Evolutionary conservation across 768 basidiomycete genomes (phyloP).

Genomic region (Pleurotus djamor): DNA sequence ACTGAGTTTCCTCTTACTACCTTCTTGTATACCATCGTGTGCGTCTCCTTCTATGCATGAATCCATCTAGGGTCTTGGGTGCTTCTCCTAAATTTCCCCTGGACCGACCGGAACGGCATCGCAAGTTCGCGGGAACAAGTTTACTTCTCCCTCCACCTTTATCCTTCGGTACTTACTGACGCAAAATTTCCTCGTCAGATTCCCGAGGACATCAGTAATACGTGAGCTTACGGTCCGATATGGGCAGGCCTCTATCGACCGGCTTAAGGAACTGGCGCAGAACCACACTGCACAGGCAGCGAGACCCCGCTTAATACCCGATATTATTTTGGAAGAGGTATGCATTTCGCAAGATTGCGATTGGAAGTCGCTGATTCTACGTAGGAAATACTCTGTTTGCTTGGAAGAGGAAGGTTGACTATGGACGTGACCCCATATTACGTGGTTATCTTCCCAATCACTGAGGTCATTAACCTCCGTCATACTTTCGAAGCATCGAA

Average conservation of each 20-base stretch:
- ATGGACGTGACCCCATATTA: background rate
- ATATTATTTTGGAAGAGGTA: background rate
- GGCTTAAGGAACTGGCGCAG: background rate
- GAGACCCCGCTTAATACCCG: background rate
- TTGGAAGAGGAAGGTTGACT: no score
- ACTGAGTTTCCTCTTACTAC: background rate
- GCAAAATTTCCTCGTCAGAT: no score
- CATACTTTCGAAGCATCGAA: no score
- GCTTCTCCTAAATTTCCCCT: background rate
- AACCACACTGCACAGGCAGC: background rate
- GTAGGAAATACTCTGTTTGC: no score
- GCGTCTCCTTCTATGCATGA: background rate
- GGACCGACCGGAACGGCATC: background rate
- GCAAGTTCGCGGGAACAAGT: no score
- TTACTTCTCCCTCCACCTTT: no score
- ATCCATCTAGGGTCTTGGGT: background rate
- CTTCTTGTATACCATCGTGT: background rate
- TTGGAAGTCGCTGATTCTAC: no score
- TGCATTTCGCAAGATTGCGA: no score
- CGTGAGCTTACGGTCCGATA: background rate
- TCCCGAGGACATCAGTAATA: no score
- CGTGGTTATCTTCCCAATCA: background rate
- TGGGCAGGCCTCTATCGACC: background rate
- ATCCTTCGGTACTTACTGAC: no score
- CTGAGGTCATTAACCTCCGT: no score